Conservation (phyloP, 768 basidiomycete genomes). For the Pisolithus orientalis region DNA sequence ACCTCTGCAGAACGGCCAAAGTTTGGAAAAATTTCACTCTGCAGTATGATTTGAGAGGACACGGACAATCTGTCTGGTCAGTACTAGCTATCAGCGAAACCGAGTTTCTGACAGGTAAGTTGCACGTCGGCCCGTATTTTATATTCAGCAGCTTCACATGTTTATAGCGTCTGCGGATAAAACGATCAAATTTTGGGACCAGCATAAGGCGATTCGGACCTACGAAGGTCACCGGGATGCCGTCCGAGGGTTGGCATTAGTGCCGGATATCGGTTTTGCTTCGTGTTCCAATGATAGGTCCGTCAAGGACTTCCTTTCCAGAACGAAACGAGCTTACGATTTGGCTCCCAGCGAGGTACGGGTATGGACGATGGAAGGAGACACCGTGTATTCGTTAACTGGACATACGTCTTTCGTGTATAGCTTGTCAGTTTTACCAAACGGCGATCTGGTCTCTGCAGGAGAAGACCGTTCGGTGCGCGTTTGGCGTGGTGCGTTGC, state of each 20-base stretch:
- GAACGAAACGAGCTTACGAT: constrained; percentile 1
- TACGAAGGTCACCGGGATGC: constrained; percentile 88
- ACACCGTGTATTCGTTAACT: constrained; percentile 68
- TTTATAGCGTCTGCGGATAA: constrained; percentile 85
- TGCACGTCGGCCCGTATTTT: not conserved
- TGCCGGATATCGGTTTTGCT: constrained; percentile 87
- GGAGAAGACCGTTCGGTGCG: constrained; percentile 93
- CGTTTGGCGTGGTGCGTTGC: constrained; percentile 73
- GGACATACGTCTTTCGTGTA: constrained; percentile 98
- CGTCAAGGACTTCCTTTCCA: constrained; percentile 8
- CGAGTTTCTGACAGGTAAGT: constrained; percentile 73
- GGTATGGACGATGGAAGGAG: constrained; percentile 85
- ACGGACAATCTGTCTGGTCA: constrained; percentile 92
- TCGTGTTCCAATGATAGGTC: constrained; percentile 95
- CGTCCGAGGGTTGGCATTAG: constrained; percentile 75
- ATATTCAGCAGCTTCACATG: constrained; percentile 7
- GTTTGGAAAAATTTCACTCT: constrained; percentile 82
- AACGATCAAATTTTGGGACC: constrained; percentile 84
- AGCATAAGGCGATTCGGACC: constrained; percentile 66
- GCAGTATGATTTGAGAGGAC: constrained; percentile 71
- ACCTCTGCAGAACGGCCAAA: constrained; percentile 70
- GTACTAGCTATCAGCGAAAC: constrained; percentile 75
- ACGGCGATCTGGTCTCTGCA: constrained; percentile 78
- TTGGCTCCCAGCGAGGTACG: constrained; percentile 66
- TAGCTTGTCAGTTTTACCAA: constrained; percentile 75